Evolutionary conservation across 495 filamentous ascomycete species (phyloP).

Genomic region (Podospora pseudoanserina): DNA sequence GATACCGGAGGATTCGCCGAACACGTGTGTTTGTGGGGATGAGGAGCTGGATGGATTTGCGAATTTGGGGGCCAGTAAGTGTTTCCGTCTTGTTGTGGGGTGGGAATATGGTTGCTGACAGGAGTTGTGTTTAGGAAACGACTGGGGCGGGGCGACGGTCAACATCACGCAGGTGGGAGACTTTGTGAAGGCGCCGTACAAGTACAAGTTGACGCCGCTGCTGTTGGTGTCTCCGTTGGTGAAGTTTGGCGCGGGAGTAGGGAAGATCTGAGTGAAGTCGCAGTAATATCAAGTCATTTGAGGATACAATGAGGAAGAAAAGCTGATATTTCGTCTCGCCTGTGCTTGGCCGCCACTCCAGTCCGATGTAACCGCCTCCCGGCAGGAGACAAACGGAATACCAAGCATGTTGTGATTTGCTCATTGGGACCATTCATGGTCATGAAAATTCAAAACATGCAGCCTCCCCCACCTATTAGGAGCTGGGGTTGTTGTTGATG

Average conservation of each 20-base stretch:
- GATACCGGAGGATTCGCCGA: slow-evolving; percentile 41
- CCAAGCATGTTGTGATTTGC: no score
- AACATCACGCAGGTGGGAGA: slow-evolving; percentile 45
- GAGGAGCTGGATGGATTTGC: slow-evolving; percentile 28
- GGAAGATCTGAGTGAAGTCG: slow-evolving; percentile 8
- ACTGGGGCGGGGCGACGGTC: slow-evolving; percentile 34
- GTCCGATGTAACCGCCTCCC: no score
- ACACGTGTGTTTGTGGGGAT: slow-evolving; percentile 26
- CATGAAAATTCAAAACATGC: no score
- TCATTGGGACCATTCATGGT: no score
- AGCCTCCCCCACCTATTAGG: no score
- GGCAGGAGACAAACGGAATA: no score
- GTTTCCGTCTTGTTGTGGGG: background rate
- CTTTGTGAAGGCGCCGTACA: slow-evolving; percentile 40
- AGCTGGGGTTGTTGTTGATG: no score
- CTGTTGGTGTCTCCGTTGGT: slow-evolving; percentile 34
- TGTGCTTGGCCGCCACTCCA: no score
- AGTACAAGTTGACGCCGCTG: slow-evolving; percentile 37
- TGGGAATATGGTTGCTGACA: slow-evolving; percentile 10
- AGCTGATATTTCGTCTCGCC: no score
- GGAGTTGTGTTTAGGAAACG: slow-evolving; percentile 32
- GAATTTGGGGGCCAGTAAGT: slow-evolving; percentile 42
- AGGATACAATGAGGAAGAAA: no score
- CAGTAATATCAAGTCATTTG: no score
- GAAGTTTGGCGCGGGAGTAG: slow-evolving; percentile 35